These are phyloP conservation scores for Cicer pinnatifidum DNA, from an alignment of 306 rosid species.

Conservation along the genomic window DNA sequence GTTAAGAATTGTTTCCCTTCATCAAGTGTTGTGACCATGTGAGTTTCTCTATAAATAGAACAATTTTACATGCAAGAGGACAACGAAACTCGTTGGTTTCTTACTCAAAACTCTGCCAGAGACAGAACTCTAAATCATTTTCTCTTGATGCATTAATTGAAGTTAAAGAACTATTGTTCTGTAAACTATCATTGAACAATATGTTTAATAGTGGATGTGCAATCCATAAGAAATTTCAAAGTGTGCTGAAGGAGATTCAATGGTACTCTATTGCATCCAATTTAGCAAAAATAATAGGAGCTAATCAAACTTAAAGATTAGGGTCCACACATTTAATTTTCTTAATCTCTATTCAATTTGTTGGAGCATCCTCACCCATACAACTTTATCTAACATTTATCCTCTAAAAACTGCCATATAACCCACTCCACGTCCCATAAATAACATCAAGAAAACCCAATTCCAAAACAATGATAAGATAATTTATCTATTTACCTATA, in stretches of 20 bases:
- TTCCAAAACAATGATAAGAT: slow-evolving; percentile 8
- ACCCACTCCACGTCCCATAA: slow-evolving; percentile 9
- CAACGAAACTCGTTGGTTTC: background rate
- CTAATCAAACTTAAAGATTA: background rate
- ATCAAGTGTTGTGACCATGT: background rate
- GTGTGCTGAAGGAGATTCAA: background rate
- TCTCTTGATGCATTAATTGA: background rate
- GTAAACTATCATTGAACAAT: background rate
- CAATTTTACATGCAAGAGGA: background rate
- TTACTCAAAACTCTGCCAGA: background rate
- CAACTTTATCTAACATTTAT: background rate
- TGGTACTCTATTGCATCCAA: background rate
- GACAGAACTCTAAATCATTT: background rate
- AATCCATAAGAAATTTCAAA: background rate
- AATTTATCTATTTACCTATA: background rate
- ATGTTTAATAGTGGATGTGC: background rate
- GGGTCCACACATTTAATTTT: background rate
- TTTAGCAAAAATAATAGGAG: background rate
- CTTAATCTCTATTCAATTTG: background rate
- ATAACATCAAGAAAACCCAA: background rate
- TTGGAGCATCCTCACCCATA: background rate
- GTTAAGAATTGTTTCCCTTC: background rate
- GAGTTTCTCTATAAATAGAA: background rate
- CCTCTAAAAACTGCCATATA: background rate
- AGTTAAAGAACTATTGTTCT: background rate